Conservation (phyloP, 495 filamentous ascomycete genomes). For the Aspergillus nanangensis region DNA sequence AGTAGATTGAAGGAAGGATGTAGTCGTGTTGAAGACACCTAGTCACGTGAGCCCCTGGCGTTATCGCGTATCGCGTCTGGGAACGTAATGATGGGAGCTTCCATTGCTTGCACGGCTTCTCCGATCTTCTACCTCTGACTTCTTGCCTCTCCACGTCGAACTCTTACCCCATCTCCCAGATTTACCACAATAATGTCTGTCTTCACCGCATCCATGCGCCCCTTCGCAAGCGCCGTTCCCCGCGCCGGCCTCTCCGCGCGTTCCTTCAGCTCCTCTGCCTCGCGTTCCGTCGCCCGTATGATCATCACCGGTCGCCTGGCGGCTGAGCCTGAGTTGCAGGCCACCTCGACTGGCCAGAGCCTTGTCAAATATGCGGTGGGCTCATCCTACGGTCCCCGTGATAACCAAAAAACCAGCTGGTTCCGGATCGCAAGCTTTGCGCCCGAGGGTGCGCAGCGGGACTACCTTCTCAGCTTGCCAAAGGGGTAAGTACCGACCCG, state of each 20-base stretch:
- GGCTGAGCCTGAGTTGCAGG: conserved; percentile 59
- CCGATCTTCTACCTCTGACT: neutral
- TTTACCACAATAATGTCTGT: conserved; percentile 49
- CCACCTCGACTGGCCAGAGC: conserved; percentile 63
- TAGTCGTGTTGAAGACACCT: no score
- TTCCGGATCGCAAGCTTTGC: conserved; percentile 67
- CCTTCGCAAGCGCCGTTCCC: conserved; percentile 26
- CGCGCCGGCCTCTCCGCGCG: conserved; percentile 44
- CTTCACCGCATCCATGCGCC: conserved; percentile 39
- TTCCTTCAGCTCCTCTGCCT: conserved; percentile 51
- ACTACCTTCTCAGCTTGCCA: conserved; percentile 58
- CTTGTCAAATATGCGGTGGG: conserved; percentile 65
- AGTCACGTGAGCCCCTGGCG: neutral
- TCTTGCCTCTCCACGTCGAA: no score
- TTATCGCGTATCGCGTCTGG: neutral
- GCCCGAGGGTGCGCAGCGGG: conserved; percentile 54
- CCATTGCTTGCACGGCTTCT: neutral
- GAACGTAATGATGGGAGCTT: neutral
- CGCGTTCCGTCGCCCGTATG: conserved; percentile 50
- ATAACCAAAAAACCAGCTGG: conserved; percentile 70
- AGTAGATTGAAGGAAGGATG: no score
- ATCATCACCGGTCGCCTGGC: conserved; percentile 75
- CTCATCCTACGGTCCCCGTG: conserved; percentile 48
- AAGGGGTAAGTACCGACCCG: conserved; percentile 67
- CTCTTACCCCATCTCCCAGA: no score